Evolutionary conservation across 2,329 filamentous ascomycete species (phyloP), one percentile per base, ranked within the genome.

Genomic region (Aspergillus pseudoterreus): DNA sequence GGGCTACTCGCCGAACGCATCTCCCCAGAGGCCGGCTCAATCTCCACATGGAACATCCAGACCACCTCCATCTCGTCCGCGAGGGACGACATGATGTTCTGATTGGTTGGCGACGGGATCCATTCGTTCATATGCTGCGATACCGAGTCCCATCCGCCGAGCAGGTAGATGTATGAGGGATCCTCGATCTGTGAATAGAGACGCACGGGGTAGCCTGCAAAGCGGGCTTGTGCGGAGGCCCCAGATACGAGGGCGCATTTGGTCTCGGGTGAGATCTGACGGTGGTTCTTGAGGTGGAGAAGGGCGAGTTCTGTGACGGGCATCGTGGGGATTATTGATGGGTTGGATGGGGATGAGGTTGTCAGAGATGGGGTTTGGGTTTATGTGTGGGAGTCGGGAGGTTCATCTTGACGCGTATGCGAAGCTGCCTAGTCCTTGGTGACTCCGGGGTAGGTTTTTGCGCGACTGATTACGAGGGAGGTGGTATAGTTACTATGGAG

Each of bases 91-190:
- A 79, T 57, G 2, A 76, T 12, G 1, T 60, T 60, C 54, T 75
- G 71, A 50, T 80, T 79, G 1, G 65, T 66, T 11, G 60, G 41
- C 0, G 73, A 71, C 0, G 71, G 69, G 4, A 79, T 70, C 64
- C 76, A 79, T 1, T 68, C 61, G 1, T 70, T 60, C 50, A 69
- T 60, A 47, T 80, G 77, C 47, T 71, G 66, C 1, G 61, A 62
- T 3, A 75, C 58, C 3, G 71, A 76, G 1, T 69, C 63, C 77
- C 76, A 79, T 52, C 69, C 70, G 8, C 75, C 76, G 6, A 79
- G 45, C 11, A 79, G 66, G 59, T 77, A 79, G 17, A 75, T 59
- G 10, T 63, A 59, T 0, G 63, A 57, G 0, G 73, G 70, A 52
- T 79, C 71, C 49, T 79, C 73, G n/a, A 72, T 43, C 46, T 78